These are phyloP conservation scores for Leishmania aethiopica DNA, from an alignment of 208 protist genomes.

Conservation along the genomic window DNA sequence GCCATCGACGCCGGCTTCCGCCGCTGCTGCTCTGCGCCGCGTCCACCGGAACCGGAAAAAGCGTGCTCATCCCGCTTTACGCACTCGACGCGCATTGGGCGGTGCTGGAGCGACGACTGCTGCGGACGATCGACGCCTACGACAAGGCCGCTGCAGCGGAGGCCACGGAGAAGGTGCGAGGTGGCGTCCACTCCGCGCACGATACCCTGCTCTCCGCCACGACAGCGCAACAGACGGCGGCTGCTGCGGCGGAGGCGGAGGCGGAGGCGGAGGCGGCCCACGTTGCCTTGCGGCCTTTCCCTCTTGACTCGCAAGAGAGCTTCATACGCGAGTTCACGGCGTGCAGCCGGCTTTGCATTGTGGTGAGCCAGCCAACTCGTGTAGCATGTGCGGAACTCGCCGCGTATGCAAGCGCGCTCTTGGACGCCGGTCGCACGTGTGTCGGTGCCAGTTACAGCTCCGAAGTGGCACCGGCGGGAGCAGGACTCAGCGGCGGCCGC, in stretches of 20 bases:
- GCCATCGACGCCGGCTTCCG: not conserved
- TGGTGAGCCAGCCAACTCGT: conserved; percentile 85
- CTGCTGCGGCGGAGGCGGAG: not conserved
- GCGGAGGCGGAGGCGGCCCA: not conserved
- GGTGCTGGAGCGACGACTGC: conserved; percentile 33
- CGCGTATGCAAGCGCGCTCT: conserved; percentile 44
- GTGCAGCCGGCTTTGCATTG: conserved; percentile 63
- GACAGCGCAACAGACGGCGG: not conserved
- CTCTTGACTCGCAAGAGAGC: conserved; percentile 21
- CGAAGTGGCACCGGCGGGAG: not conserved
- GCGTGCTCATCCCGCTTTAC: conserved; percentile 67
- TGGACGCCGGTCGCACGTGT: conserved; percentile 8
- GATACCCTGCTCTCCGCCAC: no score
- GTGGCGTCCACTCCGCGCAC: not conserved
- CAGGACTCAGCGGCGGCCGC: not conserved
- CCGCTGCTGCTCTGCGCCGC: conserved; percentile 62
- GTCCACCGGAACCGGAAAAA: conserved; percentile 76
- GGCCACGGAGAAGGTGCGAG: not conserved
- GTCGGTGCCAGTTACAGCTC: not conserved
- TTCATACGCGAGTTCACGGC: conserved; percentile 47
- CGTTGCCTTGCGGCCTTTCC: conserved; percentile 2
- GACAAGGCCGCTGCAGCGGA: not conserved
- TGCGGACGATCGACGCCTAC: conserved; percentile 28
- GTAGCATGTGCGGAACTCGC: conserved; percentile 72
- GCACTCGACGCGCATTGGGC: conserved; percentile 75